phyloP scores from a whole-genome alignment of 2,329 filamentous ascomycete species.

The Cadophora gregata region DNA sequence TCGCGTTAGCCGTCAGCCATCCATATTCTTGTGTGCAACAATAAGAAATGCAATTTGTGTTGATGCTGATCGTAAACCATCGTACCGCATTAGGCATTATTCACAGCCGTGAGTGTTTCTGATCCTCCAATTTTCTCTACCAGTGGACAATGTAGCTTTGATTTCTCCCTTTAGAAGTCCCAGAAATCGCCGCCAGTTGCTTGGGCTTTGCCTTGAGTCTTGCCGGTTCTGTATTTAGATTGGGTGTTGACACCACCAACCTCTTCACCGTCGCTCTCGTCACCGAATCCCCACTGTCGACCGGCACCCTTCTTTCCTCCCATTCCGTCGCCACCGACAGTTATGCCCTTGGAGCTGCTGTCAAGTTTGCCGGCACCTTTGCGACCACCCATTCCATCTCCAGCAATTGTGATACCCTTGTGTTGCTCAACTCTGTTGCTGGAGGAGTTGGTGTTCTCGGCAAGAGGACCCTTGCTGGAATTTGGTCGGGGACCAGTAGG shows the following conservation, averaged over 20 bases:
- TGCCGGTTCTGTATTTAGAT: conserved; percentile 39
- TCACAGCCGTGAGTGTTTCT: conserved; percentile 24
- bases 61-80: conserved; percentile 31
- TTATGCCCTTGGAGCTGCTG: conserved; percentile 45
- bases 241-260: conserved; percentile 37
- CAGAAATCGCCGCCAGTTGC: conserved; percentile 46
- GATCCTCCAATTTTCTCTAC: conserved; percentile 13
- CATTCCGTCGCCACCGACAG: conserved; percentile 40
- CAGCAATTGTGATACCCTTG: conserved; percentile 44
- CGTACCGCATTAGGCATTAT: conserved; percentile 35
- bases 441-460: conserved; percentile 38
- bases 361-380: conserved; percentile 53
- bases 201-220: conserved; percentile 38
- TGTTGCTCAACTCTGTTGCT: conserved; percentile 33
- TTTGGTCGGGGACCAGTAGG: conserved; percentile 27
- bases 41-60: conserved; percentile 19
- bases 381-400: conserved; percentile 56
- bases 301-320: conserved; percentile 40
- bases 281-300: conserved; percentile 61
- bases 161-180: conserved; percentile 42
- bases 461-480: conserved; percentile 39
- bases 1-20: conserved; percentile 12
- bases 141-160: background rate
- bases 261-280: conserved; percentile 54
- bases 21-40: conserved; percentile 12